phyloP scores from a whole-genome alignment of 225 moss, liverwort and hornwort species.

The Polytrichum commune region DNA sequence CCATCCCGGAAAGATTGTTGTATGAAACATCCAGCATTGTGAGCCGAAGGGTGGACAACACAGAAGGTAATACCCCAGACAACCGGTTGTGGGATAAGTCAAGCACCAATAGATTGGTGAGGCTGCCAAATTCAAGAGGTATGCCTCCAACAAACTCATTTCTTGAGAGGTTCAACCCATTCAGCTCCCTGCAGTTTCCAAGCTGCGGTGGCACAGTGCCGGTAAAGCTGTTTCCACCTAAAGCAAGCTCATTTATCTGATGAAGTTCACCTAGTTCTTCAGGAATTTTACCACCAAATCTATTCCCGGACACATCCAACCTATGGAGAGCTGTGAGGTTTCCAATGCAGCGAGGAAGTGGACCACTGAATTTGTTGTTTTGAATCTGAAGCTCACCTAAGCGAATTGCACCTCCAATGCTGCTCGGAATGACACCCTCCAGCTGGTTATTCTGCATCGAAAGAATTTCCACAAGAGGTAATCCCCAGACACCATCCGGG shows the following conservation, averaged over 20 bases:
- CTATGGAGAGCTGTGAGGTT: slow-evolving; percentile 43
- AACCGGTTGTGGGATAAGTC: slow-evolving; percentile 63
- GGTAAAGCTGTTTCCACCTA: slow-evolving; percentile 50
- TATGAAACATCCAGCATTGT: slow-evolving; percentile 66
- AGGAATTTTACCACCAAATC: slow-evolving; percentile 51
- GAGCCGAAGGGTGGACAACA: slow-evolving; percentile 34
- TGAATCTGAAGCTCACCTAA: slow-evolving; percentile 54
- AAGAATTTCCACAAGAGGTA: slow-evolving; percentile 39
- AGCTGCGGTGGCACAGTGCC: slow-evolving; percentile 51
- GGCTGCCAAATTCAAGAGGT: slow-evolving; percentile 41
- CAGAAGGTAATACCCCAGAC: slow-evolving; percentile 43
- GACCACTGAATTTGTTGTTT: slow-evolving; percentile 61
- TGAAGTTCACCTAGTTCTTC: slow-evolving; percentile 32
- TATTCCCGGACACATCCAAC: slow-evolving; percentile 55
- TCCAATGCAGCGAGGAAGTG: slow-evolving; percentile 51
- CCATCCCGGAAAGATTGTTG: slow-evolving; percentile 75
- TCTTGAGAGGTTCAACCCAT: slow-evolving; percentile 49
- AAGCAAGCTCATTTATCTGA: slow-evolving; percentile 47
- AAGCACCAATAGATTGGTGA: slow-evolving; percentile 44
- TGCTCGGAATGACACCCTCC: slow-evolving; percentile 44
- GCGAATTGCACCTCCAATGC: slow-evolving; percentile 26
- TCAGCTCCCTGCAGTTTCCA: slow-evolving; percentile 47
- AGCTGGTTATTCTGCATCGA: slow-evolving; percentile 58
- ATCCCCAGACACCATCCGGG: slow-evolving; percentile 61
- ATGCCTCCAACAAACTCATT: slow-evolving; percentile 50